phyloP scores from a whole-genome alignment of 129 eudicot genomes.

The Flaveria sonorensis region DNA sequence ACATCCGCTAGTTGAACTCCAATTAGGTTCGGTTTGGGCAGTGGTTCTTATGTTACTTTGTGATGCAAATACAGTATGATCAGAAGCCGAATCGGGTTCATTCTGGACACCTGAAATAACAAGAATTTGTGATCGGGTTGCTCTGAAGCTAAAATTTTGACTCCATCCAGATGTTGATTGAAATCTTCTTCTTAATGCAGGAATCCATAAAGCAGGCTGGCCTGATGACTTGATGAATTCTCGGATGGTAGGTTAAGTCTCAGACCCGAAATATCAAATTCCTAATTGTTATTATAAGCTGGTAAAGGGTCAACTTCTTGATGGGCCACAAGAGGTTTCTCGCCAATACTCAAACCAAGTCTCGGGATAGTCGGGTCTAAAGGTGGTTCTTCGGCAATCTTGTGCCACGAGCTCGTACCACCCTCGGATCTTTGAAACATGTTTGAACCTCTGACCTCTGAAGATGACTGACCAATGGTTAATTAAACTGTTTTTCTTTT shows the following conservation, averaged over 20 bases:
- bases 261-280: constrained; percentile 33
- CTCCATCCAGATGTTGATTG: constrained; percentile 60
- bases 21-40: too few species aligned
- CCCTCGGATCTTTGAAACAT: constrained; percentile 43
- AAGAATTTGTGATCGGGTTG: constrained; percentile 45
- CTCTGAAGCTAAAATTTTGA: constrained; percentile 46
- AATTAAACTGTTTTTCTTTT: constrained; percentile 74
- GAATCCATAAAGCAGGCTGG: constrained; percentile 41
- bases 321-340: constrained; percentile 39
- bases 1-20: too few species aligned
- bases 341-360: constrained; percentile 53
- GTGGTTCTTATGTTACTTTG: too few species aligned
- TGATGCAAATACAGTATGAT: too few species aligned
- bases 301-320: constrained; percentile 46
- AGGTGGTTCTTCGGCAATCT: constrained; percentile 28
- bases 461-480: constrained; percentile 62
- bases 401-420: constrained; percentile 45
- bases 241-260: constrained; percentile 38
- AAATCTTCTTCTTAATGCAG: constrained; percentile 44
- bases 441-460: constrained; percentile 56
- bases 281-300: constrained; percentile 23
- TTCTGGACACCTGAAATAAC: constrained; percentile 38
- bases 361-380: constrained; percentile 54
- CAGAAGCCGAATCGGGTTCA: constrained; percentile 43
- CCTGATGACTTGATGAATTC: constrained; percentile 28